Percentiles rank a stretch among this genome's conserved stretches.
These are phyloP conservation scores for Calonectria hongkongensis DNA, from an alignment of 2,329 filamentous ascomycete genomes.

Conservation along the genomic window DNA sequence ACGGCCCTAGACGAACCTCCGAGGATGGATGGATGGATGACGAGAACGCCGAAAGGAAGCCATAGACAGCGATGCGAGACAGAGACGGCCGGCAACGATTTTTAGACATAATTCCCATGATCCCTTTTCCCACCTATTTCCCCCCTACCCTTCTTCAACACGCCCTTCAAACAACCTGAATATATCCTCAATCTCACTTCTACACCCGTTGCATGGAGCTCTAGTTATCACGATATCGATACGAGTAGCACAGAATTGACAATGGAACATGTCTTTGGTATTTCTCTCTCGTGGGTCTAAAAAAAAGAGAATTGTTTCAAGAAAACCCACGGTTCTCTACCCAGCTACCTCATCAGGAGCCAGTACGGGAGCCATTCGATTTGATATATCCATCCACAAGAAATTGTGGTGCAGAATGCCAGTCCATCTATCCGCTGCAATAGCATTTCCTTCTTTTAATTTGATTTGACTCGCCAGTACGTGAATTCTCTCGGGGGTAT, in stretches of 20 bases:
- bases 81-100: slow-evolving; percentile 50
- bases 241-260: slow-evolving; percentile 21
- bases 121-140: slow-evolving; percentile 45
- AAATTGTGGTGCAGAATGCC: slow-evolving; percentile 10
- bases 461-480: slow-evolving; percentile 43
- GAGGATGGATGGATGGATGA: slow-evolving; percentile 27
- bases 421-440: slow-evolving; percentile 13
- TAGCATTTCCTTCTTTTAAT: slow-evolving; percentile 28
- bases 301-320: slow-evolving; percentile 28
- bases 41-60: slow-evolving; percentile 35
- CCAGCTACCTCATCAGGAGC: slow-evolving; percentile 42
- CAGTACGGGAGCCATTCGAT: slow-evolving; percentile 35
- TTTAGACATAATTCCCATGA: slow-evolving; percentile 56
- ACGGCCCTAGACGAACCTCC: background rate
- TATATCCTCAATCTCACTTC: slow-evolving; percentile 1
- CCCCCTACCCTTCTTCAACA: slow-evolving; percentile 28
- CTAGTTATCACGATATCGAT: slow-evolving; percentile 1
- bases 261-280: slow-evolving; percentile 31
- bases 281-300: slow-evolving; percentile 34
- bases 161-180: slow-evolving; percentile 9
- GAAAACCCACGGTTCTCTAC: slow-evolving; percentile 42
- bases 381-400: slow-evolving; percentile 34
- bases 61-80: slow-evolving; percentile 43
- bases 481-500: slow-evolving; percentile 54
- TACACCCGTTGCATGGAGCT: background rate